phyloP scores from a whole-genome alignment of 768 basidiomycete genomes.

The Leccinum arenicola region DNA sequence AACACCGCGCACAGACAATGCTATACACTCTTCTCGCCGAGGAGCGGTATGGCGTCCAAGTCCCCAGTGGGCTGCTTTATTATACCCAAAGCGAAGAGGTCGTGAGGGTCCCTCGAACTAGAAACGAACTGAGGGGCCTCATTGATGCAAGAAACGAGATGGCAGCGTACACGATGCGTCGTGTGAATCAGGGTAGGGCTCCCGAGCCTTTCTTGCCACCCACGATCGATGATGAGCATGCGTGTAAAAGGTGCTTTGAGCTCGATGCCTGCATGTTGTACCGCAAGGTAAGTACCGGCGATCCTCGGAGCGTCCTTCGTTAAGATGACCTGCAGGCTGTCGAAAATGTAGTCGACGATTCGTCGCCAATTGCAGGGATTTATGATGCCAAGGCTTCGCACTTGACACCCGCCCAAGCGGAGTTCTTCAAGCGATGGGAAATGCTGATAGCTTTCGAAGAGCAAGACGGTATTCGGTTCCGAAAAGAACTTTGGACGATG shows the following conservation, averaged over 20 bases:
- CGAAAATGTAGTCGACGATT: conserved; percentile 55
- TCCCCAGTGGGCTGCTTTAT: conserved; percentile 83
- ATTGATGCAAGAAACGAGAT: conserved; percentile 83
- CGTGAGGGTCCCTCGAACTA: conserved; percentile 71
- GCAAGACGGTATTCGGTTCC: conserved; percentile 77
- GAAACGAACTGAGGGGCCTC: conserved; percentile 83
- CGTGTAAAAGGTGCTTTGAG: conserved; percentile 79
- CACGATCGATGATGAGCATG: conserved; percentile 77
- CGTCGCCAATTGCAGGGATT: conserved; percentile 58
- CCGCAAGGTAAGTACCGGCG: conserved; percentile 57
- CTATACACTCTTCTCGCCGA: conserved; percentile 88
- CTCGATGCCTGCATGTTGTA: conserved; percentile 93
- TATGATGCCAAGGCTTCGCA: conserved; percentile 82
- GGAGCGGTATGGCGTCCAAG: conserved; percentile 84
- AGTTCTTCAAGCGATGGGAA: conserved; percentile 94
- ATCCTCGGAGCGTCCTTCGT: neutral
- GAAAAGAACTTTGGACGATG: conserved; percentile 93
- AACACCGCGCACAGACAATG: conserved; percentile 98
- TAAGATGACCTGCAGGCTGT: conserved; percentile 50
- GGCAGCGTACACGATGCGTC: conserved; percentile 69
- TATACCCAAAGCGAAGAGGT: conserved; percentile 93
- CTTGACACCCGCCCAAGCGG: conserved; percentile 59
- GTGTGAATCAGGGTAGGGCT: conserved; percentile 31
- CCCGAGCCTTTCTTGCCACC: conserved; percentile 72
- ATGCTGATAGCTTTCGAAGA: conserved; percentile 81